Conservation (phyloP, 2,329 filamentous ascomycete species). For the Nannizziopsis barbatae region DNA sequence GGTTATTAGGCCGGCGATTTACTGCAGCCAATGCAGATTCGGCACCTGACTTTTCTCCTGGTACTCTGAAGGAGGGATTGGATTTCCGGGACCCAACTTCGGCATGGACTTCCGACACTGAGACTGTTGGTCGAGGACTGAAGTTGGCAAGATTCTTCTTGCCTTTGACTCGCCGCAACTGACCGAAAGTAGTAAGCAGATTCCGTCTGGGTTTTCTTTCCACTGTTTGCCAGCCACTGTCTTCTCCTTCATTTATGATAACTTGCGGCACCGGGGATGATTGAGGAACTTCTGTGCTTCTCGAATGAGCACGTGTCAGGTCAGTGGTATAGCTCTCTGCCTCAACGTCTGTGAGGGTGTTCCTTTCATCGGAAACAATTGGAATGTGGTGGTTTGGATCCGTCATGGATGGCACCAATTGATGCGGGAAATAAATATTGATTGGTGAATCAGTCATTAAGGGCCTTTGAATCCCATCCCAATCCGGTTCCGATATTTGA, state of each 20-base stretch:
- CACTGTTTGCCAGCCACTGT: slow-evolving; percentile 12
- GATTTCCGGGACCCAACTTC: slow-evolving; percentile 22
- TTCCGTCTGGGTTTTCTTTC: slow-evolving; percentile 8
- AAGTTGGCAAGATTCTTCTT: slow-evolving; percentile 20
- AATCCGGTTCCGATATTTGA: slow-evolving; percentile 16
- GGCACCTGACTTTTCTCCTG: slow-evolving; percentile 27
- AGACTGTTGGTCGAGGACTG: slow-evolving; percentile 19
- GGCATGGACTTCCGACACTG: slow-evolving; percentile 22
- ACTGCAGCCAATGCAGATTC: slow-evolving; percentile 31
- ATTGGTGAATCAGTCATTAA: slow-evolving; percentile 15
- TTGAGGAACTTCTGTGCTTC: slow-evolving; percentile 17
- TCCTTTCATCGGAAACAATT: slow-evolving; percentile 12
- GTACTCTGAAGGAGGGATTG: slow-evolving; percentile 16
- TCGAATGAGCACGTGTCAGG: slow-evolving; percentile 15
- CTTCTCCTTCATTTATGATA: slow-evolving; percentile 18
- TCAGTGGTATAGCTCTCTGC: slow-evolving; percentile 12
- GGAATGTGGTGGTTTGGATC: slow-evolving; percentile 4
- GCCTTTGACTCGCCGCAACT: slow-evolving; percentile 6
- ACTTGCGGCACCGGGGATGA: slow-evolving; percentile 14
- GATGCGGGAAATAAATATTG: slow-evolving; percentile 11
- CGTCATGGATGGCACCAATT: slow-evolving; percentile 1
- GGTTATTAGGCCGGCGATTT: slow-evolving; percentile 19
- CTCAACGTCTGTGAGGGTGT: slow-evolving; percentile 12
- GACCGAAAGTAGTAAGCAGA: not conserved
- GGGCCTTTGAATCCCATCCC: slow-evolving; percentile 16